Percentiles rank a stretch among this genome's conserved stretches.
Evolutionary conservation across 768 basidiomycete species (phyloP).

Genomic region (Tephrocybe sp.): DNA sequence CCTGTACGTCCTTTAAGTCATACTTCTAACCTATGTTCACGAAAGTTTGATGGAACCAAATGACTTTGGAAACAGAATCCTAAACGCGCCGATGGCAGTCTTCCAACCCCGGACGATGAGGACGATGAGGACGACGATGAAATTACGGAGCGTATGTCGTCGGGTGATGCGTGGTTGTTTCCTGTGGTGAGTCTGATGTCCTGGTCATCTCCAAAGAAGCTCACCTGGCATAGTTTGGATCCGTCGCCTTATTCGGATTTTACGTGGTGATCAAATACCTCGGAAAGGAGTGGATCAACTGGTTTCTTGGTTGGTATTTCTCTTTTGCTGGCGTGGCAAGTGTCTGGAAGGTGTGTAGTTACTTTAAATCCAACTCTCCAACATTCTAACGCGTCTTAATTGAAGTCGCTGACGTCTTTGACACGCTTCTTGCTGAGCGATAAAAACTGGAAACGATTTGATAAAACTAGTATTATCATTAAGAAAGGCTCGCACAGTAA

Average conservation of each 20-base stretch:
- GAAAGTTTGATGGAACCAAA: neutral
- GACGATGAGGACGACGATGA: constrained; percentile 61
- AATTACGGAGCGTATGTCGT: constrained; percentile 55
- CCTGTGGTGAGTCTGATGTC: constrained; percentile 52
- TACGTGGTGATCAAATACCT: constrained; percentile 72
- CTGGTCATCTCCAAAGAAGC: neutral
- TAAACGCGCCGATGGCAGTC: constrained; percentile 17
- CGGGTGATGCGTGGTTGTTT: constrained; percentile 71
- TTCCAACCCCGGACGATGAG: too few relatives aligned
- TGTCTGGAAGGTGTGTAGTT: constrained; percentile 57
- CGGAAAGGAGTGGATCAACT: constrained; percentile 82
- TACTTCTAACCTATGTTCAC: neutral
- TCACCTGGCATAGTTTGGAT: constrained; percentile 53
- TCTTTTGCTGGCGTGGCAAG: constrained; percentile 61
- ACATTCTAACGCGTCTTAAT: neutral
- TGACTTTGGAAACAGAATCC: constrained; percentile 16
- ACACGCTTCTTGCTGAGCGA: constrained; percentile 46
- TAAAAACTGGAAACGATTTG: constrained; percentile 55
- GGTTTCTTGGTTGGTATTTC: constrained; percentile 75
- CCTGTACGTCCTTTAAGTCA: constrained; percentile 42
- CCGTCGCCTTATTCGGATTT: constrained; percentile 62
- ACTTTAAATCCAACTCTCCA: constrained; percentile 12
- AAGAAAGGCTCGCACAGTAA: constrained; percentile 46
- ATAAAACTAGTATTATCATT: constrained; percentile 40
- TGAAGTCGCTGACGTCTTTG: constrained; percentile 51